Evolutionary conservation across 1,284 basidiomycete genomes (phyloP), one percentile per base, ranked within the genome.

Genomic region (Pascua guehoae): DNA sequence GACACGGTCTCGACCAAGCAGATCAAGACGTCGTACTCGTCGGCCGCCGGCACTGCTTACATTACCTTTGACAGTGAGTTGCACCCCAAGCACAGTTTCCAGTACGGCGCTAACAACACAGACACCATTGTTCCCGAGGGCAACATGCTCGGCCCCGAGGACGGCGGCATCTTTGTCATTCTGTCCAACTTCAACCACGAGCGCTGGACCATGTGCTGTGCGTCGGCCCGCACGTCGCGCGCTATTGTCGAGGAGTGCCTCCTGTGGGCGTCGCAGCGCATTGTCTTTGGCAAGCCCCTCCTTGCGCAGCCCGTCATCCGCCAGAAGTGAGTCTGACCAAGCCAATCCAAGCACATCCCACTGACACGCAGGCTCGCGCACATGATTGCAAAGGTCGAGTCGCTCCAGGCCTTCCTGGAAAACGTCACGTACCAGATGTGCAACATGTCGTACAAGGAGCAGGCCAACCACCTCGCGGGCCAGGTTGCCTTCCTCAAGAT

Each of bases 391-490:
- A 86, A 89, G 60, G 83, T 85, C 47, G 90, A 94, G 78, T 85
- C 88, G 0, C 85, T 85, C 53, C 92, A 96, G 72, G 85, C 83
- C 47, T 96, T 91, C 91, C 80, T 96, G 36, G 93, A 97, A 63
- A 88, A 85, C 70, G 80, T 95, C 62, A 95, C 91, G 0, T 86
- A 86, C 75, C 92, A 96, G 78, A 95, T 95, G 91, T 86, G 84
- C 73, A 86, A 93, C 67, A 92, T 92, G 74, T 54, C 24, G 36
- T 58, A 76, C 69, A 83, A 82, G 57, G 85, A 95, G 72, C 91
- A 92, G 78, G 74, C 79, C 44, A 61, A 69, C 47, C 67, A 77
- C 62, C 72, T 78, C 38, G 77, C 77, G n/a, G 77, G 62, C 18
- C 77, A 78, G 67, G 77, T 78, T 56, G 74, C 72, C 8, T 76